Evolutionary conservation across 345 rosid species (phyloP).

Genomic region (Linum tenue): DNA sequence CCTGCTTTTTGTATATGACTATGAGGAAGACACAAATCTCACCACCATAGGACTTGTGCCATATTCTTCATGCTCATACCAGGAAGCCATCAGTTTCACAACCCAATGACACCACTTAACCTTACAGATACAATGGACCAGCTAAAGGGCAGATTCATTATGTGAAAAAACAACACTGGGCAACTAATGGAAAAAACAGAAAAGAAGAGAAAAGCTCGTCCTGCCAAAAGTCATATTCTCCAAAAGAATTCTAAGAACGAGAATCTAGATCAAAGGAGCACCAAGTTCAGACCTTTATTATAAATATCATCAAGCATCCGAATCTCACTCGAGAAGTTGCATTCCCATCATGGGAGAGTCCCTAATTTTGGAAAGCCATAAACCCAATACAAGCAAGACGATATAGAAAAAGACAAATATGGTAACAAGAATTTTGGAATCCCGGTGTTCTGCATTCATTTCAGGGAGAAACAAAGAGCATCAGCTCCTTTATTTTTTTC

Average conservation of each 20-base stretch:
- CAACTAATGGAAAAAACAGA: slow-evolving; percentile 15
- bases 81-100: slow-evolving; percentile 10
- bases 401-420: slow-evolving; percentile 15
- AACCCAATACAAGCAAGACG: background rate
- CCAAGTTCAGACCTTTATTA: slow-evolving; percentile 25
- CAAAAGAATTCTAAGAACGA: slow-evolving; percentile 24
- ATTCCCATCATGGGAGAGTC: background rate
- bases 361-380: background rate
- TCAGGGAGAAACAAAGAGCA: slow-evolving; percentile 28
- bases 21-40: slow-evolving; percentile 1
- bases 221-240: slow-evolving; percentile 37
- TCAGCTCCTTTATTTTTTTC: slow-evolving; percentile 12
- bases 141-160: slow-evolving; percentile 29
- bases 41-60: slow-evolving; percentile 33
- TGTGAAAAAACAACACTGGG: slow-evolving; percentile 51
- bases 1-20: slow-evolving; percentile 4
- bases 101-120: slow-evolving; percentile 13
- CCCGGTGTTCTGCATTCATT: background rate
- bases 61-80: slow-evolving; percentile 24
- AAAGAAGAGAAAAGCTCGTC: slow-evolving; percentile 4
- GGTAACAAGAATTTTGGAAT: slow-evolving; percentile 13
- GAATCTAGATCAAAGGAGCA: slow-evolving; percentile 37
- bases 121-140: background rate
- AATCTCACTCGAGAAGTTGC: slow-evolving; percentile 24
- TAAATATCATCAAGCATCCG: slow-evolving; percentile 41